phyloP scores from a whole-genome alignment of 192 early-diverging fungal species.

The Backusella circina region DNA sequence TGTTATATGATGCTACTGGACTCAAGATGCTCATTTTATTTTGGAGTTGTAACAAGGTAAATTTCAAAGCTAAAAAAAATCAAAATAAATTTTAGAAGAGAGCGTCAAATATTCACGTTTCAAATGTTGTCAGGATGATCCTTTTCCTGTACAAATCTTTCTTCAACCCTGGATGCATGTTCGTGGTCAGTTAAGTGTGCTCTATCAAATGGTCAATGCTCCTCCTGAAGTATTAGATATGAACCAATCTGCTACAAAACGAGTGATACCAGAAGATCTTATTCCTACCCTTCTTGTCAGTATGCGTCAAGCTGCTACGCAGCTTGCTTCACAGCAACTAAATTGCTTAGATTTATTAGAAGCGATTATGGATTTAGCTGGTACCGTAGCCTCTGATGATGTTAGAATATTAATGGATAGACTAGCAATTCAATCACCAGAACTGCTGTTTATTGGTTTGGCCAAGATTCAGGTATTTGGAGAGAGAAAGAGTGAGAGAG shows the following conservation, averaged over 20 bases:
- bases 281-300: slow-evolving; percentile 38
- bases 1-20: slow-evolving; percentile 48
- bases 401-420: slow-evolving; percentile 59
- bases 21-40: slow-evolving; percentile 58
- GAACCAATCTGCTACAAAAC: slow-evolving; percentile 36
- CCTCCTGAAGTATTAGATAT: slow-evolving; percentile 60
- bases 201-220: slow-evolving; percentile 56
- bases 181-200: slow-evolving; percentile 64
- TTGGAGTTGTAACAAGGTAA: slow-evolving; percentile 41
- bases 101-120: too few relatives aligned
- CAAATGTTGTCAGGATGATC: slow-evolving; percentile 34
- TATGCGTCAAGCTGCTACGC: slow-evolving; percentile 39
- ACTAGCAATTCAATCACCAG: slow-evolving; percentile 60
- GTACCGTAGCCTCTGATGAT: slow-evolving; percentile 49
- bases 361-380: slow-evolving; percentile 49
- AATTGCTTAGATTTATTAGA: slow-evolving; percentile 78
- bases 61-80: neutral
- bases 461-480: slow-evolving; percentile 55
- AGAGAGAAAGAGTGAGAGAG: neutral
- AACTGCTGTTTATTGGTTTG: slow-evolving; percentile 74
- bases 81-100: neutral
- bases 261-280: slow-evolving; percentile 49
- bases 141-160: slow-evolving; percentile 67
- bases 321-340: slow-evolving; percentile 51
- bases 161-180: slow-evolving; percentile 69